phyloP scores from a whole-genome alignment of 1,284 basidiomycete species.

The Fomitopsis palustris region DNA sequence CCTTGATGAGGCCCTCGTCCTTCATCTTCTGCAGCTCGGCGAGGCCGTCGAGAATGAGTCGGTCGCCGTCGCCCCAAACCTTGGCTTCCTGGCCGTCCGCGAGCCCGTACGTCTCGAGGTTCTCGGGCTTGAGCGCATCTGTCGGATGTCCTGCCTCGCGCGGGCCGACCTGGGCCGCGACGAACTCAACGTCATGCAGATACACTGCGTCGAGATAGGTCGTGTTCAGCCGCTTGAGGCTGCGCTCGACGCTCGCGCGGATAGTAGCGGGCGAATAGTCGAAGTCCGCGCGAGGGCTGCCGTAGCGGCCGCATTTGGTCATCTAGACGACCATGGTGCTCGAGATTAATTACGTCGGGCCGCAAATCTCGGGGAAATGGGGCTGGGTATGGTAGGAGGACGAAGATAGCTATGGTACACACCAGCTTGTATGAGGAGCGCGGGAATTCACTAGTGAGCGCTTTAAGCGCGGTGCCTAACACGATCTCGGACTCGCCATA shows the following conservation, averaged over 20 bases:
- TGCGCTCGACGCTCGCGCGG: conserved; percentile 67
- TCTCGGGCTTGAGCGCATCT: conserved; percentile 45
- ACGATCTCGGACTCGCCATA: conserved; percentile 92
- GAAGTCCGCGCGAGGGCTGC: conserved; percentile 56
- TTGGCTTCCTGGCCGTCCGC: conserved; percentile 52
- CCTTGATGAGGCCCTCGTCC: conserved; percentile 71
- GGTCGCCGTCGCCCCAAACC: conserved; percentile 77
- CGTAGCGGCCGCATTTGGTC: conserved; percentile 94
- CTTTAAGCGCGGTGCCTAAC: conserved; percentile 71
- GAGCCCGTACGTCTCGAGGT: conserved; percentile 54
- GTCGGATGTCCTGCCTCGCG: conserved; percentile 51
- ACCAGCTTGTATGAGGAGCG: conserved; percentile 79
- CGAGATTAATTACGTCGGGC: background rate
- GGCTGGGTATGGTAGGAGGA: background rate
- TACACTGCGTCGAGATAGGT: conserved; percentile 85
- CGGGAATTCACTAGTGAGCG: conserved; percentile 70
- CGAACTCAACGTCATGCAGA: conserved; percentile 92
- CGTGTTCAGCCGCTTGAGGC: conserved; percentile 74
- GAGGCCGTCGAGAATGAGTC: conserved; percentile 72
- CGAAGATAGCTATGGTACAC: conserved; percentile 14
- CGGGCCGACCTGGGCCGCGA: conserved; percentile 56
- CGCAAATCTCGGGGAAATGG: background rate
- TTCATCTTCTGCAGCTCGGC: conserved; percentile 73
- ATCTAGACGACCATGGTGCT: conserved; percentile 43
- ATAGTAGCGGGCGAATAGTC: conserved; percentile 79